Evolutionary conservation across 768 basidiomycete genomes (phyloP).

Genomic region (Boletus insuetus): DNA sequence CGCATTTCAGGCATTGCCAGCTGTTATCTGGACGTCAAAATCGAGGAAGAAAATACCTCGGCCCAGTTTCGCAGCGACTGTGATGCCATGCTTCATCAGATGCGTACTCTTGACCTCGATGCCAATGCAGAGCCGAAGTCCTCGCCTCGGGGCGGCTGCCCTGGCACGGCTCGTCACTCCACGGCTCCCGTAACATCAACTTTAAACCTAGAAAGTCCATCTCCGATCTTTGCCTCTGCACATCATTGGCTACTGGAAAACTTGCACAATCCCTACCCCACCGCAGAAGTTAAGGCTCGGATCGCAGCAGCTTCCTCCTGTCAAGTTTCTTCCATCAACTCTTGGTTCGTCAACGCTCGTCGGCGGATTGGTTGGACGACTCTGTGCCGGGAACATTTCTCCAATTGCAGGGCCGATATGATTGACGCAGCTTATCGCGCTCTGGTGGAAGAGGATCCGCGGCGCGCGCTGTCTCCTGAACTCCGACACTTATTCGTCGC

Average conservation of each 20-base stretch:
- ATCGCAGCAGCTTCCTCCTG: conserved; percentile 20
- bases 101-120: too few species aligned
- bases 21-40: too few species aligned
- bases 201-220: too few species aligned
- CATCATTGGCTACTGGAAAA: conserved; percentile 46
- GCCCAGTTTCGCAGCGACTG: too few species aligned
- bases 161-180: too few species aligned
- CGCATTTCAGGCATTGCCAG: too few species aligned
- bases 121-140: too few species aligned
- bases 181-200: too few species aligned
- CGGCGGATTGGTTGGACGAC: conserved; percentile 54
- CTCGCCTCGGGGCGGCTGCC: too few species aligned
- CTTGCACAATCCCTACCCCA: conserved; percentile 53
- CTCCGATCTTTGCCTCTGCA: conserved; percentile 12
- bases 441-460: conserved; percentile 23
- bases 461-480: conserved; percentile 5
- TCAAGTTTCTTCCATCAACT: conserved; percentile 33
- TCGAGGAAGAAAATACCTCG: too few species aligned
- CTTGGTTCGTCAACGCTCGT: conserved; percentile 49
- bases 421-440: conserved; percentile 30
- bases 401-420: conserved; percentile 25
- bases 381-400: conserved; percentile 32
- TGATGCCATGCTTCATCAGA: too few species aligned
- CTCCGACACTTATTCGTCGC: conserved; percentile 26
- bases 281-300: conserved; percentile 22